These are phyloP conservation scores for Pisolithus tinctorius DNA, from an alignment of 768 basidiomycete genomes.

Conservation along the genomic window DNA sequence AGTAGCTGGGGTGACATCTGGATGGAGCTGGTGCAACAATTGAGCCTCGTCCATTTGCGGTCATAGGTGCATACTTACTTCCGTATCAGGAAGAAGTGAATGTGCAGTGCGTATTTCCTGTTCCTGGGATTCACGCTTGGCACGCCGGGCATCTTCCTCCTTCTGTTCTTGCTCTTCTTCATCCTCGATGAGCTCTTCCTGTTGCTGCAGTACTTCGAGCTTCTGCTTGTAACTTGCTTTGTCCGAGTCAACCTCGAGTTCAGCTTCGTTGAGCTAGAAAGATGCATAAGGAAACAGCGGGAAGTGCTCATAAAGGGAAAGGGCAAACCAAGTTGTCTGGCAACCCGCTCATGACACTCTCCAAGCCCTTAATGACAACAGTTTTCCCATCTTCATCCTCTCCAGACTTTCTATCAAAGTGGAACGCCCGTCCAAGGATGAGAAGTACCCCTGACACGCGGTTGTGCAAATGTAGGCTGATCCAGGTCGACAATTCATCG, in stretches of 20 bases:
- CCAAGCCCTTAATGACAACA: conserved; percentile 71
- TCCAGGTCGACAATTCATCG: conserved; percentile 90
- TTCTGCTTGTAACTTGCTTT: conserved; percentile 97
- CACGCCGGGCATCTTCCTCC: conserved; percentile 86
- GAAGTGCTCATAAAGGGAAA: background rate
- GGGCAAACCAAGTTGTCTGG: conserved; percentile 86
- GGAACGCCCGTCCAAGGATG: conserved; percentile 90
- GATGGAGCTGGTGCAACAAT: conserved; percentile 42
- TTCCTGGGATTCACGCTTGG: conserved; percentile 75
- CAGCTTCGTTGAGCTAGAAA: conserved; percentile 87
- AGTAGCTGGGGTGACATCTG: conserved; percentile 40
- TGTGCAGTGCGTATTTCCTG: conserved; percentile 73
- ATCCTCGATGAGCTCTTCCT: conserved; percentile 99
- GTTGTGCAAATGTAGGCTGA: conserved; percentile 83
- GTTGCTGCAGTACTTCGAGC: conserved; percentile 94
- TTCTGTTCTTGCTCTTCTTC: conserved; percentile 98
- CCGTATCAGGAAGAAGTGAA: conserved; percentile 80
- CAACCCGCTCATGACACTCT: conserved; percentile 84
- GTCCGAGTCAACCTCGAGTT: conserved; percentile 91
- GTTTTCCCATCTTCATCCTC: conserved; percentile 80
- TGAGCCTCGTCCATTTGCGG: background rate
- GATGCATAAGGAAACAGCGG: conserved; percentile 1
- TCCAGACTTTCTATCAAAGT: conserved; percentile 74
- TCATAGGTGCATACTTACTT: conserved; percentile 41
- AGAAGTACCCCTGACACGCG: conserved; percentile 91